Evolutionary conservation across 108 stramenopile genomes (phyloP), one percentile per base, ranked within the genome.

Genomic region (Nitzschia palea): DNA sequence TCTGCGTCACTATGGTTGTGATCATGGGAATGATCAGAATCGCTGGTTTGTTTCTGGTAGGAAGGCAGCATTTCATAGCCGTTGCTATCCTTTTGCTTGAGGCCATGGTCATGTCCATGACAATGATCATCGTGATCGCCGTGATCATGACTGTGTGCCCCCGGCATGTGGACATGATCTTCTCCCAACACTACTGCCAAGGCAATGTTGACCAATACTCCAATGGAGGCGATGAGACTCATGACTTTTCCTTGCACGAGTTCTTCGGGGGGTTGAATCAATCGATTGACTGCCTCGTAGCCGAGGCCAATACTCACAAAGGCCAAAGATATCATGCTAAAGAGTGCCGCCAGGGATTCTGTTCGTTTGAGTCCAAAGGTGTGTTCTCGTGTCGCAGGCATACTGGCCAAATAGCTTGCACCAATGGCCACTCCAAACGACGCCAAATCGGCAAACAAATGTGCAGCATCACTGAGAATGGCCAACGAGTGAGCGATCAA

Each of bases 361-460:
- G 88, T 90, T 26, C 97, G 74, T 55, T 89, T 86, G 35, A 91
- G 80, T 20, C 97, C 97, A 79, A 83, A 98, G 23, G 95, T 96
- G 37, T 91, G 79, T 32, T 78, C 68, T 36, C 66, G 76, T n/a
- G 90, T 89, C 6, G 94, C 78, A 15, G 96, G 95, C 44, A 87
- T 62, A 36, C 69, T 66, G 20, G 92, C 89, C 48, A 97, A 68
- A 67, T 95, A 80, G 12, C 77, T 84, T 9, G 95, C 95, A 25
- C 74, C 79, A 37, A 97, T 90, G 45, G 90, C 90, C 8, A 94
- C 85, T 17, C 79, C 72, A 72, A 94, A 94, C 31, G 71, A 69
- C 17, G 87, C 70, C 62, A 91, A 57, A 64, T 96, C 95, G 3
- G 91, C 78, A 22, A 91, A 76, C 22, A 96, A 57, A 58, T 96